Percentiles rank a stretch among this genome's conserved stretches.
Conservation (phyloP, 192 early-diverging fungal species). For the Spizellomyces sp. region DNA sequence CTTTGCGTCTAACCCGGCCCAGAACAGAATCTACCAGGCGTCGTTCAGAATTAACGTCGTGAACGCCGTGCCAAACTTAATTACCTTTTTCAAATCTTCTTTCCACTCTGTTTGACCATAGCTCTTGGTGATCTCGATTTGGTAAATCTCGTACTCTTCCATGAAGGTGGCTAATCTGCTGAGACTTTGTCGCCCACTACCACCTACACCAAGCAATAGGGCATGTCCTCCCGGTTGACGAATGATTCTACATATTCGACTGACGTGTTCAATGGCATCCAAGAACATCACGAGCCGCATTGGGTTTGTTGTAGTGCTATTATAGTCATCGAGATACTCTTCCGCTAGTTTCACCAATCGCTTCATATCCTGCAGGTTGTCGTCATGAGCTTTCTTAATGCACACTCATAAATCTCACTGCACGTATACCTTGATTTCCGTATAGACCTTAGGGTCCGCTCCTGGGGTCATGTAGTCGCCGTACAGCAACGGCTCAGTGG, state of each 20-base stretch:
- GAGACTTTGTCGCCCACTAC: conserved; percentile 60
- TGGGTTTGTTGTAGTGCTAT: conserved; percentile 58
- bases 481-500: conserved; percentile 57
- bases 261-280: conserved; percentile 65
- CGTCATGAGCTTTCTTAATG: neutral
- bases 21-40: conserved; percentile 39
- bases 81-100: conserved; percentile 59
- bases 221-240: conserved; percentile 60
- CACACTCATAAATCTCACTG: neutral
- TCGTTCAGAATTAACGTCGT: neutral
- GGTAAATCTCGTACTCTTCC: conserved; percentile 65
- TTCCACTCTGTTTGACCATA: conserved; percentile 62
- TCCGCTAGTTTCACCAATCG: conserved; percentile 59
- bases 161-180: conserved; percentile 61
- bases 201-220: conserved; percentile 62
- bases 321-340: conserved; percentile 66
- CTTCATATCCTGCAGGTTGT: conserved; percentile 39
- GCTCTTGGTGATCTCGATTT: conserved; percentile 68
- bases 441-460: conserved; percentile 57
- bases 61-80: neutral
- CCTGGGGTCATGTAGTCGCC: conserved; percentile 63
- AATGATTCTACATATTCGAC: conserved; percentile 60
- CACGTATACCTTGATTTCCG: conserved; percentile 47
- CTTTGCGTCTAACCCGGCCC: conserved; percentile 58
- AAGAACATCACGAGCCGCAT: conserved; percentile 69